Base-by-base conservation (phyloP, 2,329 filamentous ascomycete genomes). In the Trichophaea hybrida region DNA sequence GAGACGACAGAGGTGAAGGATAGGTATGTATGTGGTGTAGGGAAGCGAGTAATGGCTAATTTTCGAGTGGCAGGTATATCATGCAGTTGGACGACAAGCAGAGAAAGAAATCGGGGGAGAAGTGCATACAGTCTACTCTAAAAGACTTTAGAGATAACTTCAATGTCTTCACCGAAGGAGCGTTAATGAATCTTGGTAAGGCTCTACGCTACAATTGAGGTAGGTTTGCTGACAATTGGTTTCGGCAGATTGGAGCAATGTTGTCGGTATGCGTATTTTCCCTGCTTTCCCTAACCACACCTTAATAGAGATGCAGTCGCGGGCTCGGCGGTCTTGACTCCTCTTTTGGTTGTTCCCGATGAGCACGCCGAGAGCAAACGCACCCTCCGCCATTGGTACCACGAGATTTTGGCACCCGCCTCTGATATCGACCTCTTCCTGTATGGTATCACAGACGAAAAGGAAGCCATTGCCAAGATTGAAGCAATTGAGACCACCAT, bases 341-440 rank as follows among this genome's bases (percentile, higher is more conserved):
- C 84, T 53, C 76, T 94, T 37, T 73, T 94, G 12, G 85, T 87
- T 0, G 80, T 88, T 5, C 84, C 83, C 5, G 72, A 78, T 2
- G 72, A 81, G 62, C 81, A 82, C 71, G 78, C 75, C 53, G 72
- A 74, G 35, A 83, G 81, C 50, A 86, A 86, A 74, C 77, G 79
- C 57, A 75, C 76, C 61, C 73, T 83, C 65, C 75, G 84, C 69
- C 75, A 84, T 72, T 94, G 88, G 70, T 94, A 91, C 66, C 88
- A 94, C 68, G 81, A 90, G 68, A 81, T 82, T 62, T 80, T 91
- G 64, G 86, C 85, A 8, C 88, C 88, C 0, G 87, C 88, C 1
- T 91, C 86, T 3, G 88, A 94, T 70, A 85, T 94, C 7, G 88
- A 94, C 70, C 76, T 94, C 1, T 94, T 94, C 70, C 73, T 94